A percentile compares a stretch with the other conserved stretches of the same genome.
These are phyloP conservation scores for Pseudogymnoascus verrucosus DNA, from an alignment of 2,329 filamentous ascomycete genomes.

Conservation along the genomic window DNA sequence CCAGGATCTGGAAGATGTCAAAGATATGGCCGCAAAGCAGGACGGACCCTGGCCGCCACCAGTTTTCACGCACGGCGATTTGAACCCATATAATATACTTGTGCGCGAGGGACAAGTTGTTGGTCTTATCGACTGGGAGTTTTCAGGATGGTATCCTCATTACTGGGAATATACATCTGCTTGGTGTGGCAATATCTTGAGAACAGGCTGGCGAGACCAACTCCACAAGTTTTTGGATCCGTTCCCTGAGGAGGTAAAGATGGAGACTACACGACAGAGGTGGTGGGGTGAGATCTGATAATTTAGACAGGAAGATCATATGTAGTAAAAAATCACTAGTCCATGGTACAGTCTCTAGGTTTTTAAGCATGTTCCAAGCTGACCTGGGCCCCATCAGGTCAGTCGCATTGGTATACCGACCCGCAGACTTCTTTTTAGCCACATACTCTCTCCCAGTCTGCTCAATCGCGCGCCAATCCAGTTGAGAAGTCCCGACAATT, in stretches of 20 bases:
- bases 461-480: too few relatives aligned
- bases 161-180: slow-evolving; percentile 29
- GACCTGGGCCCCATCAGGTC: too few relatives aligned
- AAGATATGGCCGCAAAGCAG: slow-evolving; percentile 31
- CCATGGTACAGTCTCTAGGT: too few relatives aligned
- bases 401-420: too few relatives aligned
- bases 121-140: slow-evolving; percentile 40
- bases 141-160: slow-evolving; percentile 33
- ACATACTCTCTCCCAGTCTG: too few relatives aligned
- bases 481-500: too few relatives aligned
- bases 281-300: slow-evolving; percentile 29
- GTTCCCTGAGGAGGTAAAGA: slow-evolving; percentile 30
- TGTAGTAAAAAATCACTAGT: too few relatives aligned
- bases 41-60: slow-evolving; percentile 30
- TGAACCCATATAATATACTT: slow-evolving; percentile 38
- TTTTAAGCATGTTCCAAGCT: too few relatives aligned
- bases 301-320: background rate
- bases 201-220: slow-evolving; percentile 24
- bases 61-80: slow-evolving; percentile 40
- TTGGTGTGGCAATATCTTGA: slow-evolving; percentile 26
- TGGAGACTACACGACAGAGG: slow-evolving; percentile 34
- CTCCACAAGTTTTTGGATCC: slow-evolving; percentile 32
- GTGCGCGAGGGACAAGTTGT: slow-evolving; percentile 33
- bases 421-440: too few relatives aligned
- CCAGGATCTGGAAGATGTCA: slow-evolving; percentile 24